Evolutionary conservation across 169 alveolate genomes (phyloP).

Genomic region (Plasmodium inui): DNA sequence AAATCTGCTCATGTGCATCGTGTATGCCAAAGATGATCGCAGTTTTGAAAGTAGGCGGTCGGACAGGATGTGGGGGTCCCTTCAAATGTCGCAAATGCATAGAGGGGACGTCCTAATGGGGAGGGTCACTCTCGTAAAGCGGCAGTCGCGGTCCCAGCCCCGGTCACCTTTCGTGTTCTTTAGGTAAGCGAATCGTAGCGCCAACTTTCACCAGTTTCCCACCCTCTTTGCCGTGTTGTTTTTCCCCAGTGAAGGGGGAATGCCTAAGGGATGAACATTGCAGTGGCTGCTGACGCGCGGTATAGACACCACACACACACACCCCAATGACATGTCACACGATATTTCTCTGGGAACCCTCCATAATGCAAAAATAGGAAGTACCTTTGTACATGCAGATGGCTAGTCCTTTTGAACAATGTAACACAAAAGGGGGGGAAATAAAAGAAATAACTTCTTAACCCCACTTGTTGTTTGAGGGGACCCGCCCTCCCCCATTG

Average conservation of each 20-base stretch:
- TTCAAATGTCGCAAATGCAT: background rate
- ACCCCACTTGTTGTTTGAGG: background rate
- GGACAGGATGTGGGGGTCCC: background rate
- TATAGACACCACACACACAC: background rate
- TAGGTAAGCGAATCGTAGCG: background rate
- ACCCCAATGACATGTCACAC: background rate
- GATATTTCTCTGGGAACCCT: background rate
- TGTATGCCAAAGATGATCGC: background rate
- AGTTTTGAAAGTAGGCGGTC: background rate
- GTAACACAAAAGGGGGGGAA: background rate
- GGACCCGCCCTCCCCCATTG: background rate
- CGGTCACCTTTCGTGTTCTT: background rate
- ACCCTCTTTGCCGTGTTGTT: background rate
- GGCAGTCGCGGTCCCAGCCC: too few relatives aligned
- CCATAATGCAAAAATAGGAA: background rate
- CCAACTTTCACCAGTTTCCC: background rate
- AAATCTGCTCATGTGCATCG: background rate
- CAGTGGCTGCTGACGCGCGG: background rate
- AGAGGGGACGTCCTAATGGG: background rate
- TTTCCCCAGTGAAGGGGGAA: background rate
- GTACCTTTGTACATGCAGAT: background rate
- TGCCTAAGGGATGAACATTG: background rate
- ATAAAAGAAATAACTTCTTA: background rate
- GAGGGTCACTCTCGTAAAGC: background rate
- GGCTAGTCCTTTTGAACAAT: background rate